Evolutionary conservation across 805 yeast genomes (phyloP), one percentile per base, ranked within the genome.

Genomic region (Wickerhamiella brachini): DNA sequence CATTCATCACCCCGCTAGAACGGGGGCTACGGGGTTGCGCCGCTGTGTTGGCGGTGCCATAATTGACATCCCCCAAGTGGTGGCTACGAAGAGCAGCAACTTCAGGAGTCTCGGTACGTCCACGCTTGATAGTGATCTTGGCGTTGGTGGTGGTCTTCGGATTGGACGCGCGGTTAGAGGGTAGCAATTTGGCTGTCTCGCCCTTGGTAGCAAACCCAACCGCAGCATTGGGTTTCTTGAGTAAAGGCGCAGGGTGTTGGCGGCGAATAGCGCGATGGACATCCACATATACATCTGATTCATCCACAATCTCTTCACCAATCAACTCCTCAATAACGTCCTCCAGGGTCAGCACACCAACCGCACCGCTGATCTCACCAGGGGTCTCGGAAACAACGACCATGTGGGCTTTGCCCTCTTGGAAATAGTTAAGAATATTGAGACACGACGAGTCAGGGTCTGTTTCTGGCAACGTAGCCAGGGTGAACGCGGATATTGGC

Each of bases 361-460:
- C 65, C 1, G 96, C 93, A 20, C 97, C 97, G 41, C 74, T 72
- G 1, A 83, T 75, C 41, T 67, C 74, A 44, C 98, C 98, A 0
- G 97, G 97, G 45, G 73, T 73, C 52, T 80, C 81, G 56, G 90
- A 80, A 8, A 90, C 96, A 38, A 89, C 81, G 60, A 93, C 90
- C 98, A 90, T 90, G 68, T 90, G 98, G 1, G 95, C 83, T 67
- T 88, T 89, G 54, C 98, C 98, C 66, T 90, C 97, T 67, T 90
- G 98, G 74, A 93, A 90, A 68, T 90, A 90, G 67, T 90, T 90
- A 62, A 90, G 74, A 57, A 90, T 89, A 67, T 93, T 90, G 63
- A 90, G 73, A 66, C 97, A 90, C 5, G 96, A 87, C 3, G 97
- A 89, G 49, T 83, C 88, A 21, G 86, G 83, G 2, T 83, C 79